Evolutionary conservation across 2,329 filamentous ascomycete genomes (phyloP).

Genomic region (Elsinoe arachidis): DNA sequence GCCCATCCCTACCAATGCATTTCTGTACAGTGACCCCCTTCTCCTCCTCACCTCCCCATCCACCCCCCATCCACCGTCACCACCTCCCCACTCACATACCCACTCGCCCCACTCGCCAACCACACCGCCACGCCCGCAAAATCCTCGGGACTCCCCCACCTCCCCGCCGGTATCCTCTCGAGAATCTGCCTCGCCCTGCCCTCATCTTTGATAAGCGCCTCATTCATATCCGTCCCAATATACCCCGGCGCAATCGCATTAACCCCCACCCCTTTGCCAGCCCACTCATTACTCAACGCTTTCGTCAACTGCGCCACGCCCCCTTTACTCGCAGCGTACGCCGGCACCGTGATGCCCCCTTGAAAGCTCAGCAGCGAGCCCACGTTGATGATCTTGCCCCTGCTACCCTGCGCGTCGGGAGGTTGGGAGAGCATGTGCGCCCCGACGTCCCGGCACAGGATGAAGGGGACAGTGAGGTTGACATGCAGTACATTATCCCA

Average conservation of each 20-base stretch:
- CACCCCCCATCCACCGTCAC: slow-evolving; percentile 82
- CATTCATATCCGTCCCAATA: slow-evolving; percentile 92
- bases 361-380: slow-evolving; percentile 75
- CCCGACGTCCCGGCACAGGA: slow-evolving; percentile 65
- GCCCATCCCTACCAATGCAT: not conserved
- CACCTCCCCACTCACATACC: slow-evolving; percentile 74
- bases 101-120: slow-evolving; percentile 64
- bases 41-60: slow-evolving; percentile 15
- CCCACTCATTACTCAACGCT: slow-evolving; percentile 80
- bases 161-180: slow-evolving; percentile 69
- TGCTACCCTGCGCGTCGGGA: slow-evolving; percentile 42
- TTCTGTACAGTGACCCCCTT: not conserved
- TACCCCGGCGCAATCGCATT: slow-evolving; percentile 88
- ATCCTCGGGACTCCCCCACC: slow-evolving; percentile 78
- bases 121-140: slow-evolving; percentile 73
- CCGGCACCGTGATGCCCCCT: slow-evolving; percentile 78
- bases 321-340: slow-evolving; percentile 79
- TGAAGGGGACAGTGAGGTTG: slow-evolving; percentile 76
- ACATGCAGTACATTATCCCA: slow-evolving; percentile 79
- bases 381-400: slow-evolving; percentile 74
- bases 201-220: slow-evolving; percentile 64
- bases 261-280: slow-evolving; percentile 66
- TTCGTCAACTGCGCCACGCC: slow-evolving; percentile 80
- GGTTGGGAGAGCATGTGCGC: slow-evolving; percentile 62
- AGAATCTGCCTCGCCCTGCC: slow-evolving; percentile 64